These are phyloP conservation scores for Vicia villosa DNA, from an alignment of 306 rosid species.

Conservation along the genomic window DNA sequence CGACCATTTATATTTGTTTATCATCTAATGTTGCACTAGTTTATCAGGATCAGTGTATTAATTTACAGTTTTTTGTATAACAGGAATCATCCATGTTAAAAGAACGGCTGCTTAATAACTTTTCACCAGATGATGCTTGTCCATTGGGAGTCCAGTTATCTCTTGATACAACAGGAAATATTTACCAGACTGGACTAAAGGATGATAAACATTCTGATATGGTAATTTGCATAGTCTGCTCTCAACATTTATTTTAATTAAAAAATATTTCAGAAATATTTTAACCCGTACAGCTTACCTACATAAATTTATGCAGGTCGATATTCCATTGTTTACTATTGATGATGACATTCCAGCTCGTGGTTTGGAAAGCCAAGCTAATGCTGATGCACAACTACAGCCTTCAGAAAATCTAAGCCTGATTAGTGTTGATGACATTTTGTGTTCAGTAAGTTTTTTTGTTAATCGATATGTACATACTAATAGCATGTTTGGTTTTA, in stretches of 20 bases:
- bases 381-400: slow-evolving; percentile 32
- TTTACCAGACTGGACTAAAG: slow-evolving; percentile 46
- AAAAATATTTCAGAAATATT: slow-evolving; percentile 1
- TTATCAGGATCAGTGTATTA: slow-evolving; percentile 22
- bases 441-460: slow-evolving; percentile 63
- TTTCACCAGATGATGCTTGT: slow-evolving; percentile 78
- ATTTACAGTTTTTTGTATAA: slow-evolving; percentile 35
- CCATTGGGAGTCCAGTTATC: slow-evolving; percentile 71
- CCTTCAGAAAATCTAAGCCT: slow-evolving; percentile 47
- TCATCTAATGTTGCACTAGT: slow-evolving; percentile 8
- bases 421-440: slow-evolving; percentile 69
- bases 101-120: slow-evolving; percentile 63
- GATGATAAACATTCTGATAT: slow-evolving; percentile 45
- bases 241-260: background rate
- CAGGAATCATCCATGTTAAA: slow-evolving; percentile 56
- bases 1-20: background rate
- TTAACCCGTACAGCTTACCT: slow-evolving; percentile 26
- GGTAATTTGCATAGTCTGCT: slow-evolving; percentile 41
- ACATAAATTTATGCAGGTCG: slow-evolving; percentile 53
- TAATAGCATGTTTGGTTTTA: background rate
- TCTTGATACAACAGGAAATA: slow-evolving; percentile 46
- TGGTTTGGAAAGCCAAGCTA: slow-evolving; percentile 49
- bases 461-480: slow-evolving; percentile 1
- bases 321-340: slow-evolving; percentile 57
- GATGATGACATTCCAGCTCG: slow-evolving; percentile 49